These are phyloP conservation scores for Hymenoscyphus fructigenus DNA, from an alignment of 2,329 filamentous ascomycete genomes.

Conservation along the genomic window DNA sequence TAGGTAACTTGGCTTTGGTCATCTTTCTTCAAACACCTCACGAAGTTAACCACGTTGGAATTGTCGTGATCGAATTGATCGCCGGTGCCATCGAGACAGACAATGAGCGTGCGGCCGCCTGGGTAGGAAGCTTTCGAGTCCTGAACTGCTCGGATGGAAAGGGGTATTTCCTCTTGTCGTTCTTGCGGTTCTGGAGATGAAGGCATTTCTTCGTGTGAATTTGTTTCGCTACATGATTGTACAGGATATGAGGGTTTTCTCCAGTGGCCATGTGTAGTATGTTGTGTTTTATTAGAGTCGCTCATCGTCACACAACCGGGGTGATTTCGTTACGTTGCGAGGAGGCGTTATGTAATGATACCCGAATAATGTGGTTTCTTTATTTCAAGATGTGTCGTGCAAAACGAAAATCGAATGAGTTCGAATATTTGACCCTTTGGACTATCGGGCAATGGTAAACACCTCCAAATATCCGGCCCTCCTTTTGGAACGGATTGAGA, in stretches of 20 bases:
- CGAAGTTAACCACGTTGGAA: conserved; percentile 46
- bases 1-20: conserved; percentile 41
- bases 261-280: conserved; percentile 13
- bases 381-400: background rate
- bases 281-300: conserved; percentile 4
- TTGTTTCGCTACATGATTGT: conserved; percentile 19
- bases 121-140: conserved; percentile 13
- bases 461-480: background rate
- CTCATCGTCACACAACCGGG: conserved; percentile 10
- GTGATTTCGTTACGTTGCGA: background rate
- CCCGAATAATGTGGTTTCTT: background rate
- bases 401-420: background rate
- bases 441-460: background rate
- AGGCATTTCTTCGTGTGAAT: conserved; percentile 12
- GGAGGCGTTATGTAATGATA: background rate
- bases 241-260: conserved; percentile 21
- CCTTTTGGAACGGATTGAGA: background rate
- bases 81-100: conserved; percentile 46
- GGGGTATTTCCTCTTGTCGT: conserved; percentile 13
- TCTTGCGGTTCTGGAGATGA: conserved; percentile 13
- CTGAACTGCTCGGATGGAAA: conserved; percentile 20
- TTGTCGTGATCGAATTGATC: conserved; percentile 45
- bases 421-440: background rate
- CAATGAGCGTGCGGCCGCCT: conserved; percentile 34
- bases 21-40: conserved; percentile 45